Conservation (phyloP, 371 early-diverging fungal genomes). For the Actinomortierella ambigua region DNA sequence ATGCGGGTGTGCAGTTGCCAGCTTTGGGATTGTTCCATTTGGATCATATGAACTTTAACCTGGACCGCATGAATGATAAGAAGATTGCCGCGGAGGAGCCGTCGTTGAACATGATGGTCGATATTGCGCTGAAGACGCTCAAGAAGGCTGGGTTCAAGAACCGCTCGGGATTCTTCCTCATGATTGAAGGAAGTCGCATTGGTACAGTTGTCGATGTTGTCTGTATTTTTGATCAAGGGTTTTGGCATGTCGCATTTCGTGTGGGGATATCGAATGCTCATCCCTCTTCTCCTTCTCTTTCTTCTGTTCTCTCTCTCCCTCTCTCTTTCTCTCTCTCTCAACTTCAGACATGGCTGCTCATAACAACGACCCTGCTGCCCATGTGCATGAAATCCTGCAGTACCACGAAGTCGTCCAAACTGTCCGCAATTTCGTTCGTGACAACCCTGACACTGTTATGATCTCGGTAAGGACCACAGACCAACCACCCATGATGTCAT, state of each 20-base stretch:
- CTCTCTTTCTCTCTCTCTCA: not conserved
- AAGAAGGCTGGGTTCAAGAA: conserved; percentile 42
- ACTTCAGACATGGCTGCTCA: conserved; percentile 33
- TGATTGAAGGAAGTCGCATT: conserved; percentile 96
- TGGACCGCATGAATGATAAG: conserved; percentile 69
- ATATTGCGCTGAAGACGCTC: conserved; percentile 74
- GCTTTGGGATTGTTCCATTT: conserved; percentile 76
- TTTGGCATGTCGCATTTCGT: not conserved
- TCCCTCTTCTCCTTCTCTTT: not conserved
- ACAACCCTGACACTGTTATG: conserved; percentile 81
- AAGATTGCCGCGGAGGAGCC: conserved; percentile 62
- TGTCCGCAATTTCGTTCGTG: conserved; percentile 76
- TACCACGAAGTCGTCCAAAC: conserved; percentile 80
- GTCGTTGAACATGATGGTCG: conserved; percentile 84
- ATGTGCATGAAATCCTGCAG: conserved; percentile 88
- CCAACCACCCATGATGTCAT: too few species aligned
- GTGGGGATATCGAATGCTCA: not conserved
- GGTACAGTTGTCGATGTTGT: too few species aligned
- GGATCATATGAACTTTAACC: conserved; percentile 88
- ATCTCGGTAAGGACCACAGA: conserved; percentile 62
- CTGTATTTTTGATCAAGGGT: not conserved
- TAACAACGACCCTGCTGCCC: conserved; percentile 91
- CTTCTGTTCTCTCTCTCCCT: not conserved
- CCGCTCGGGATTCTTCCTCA: conserved; percentile 87
- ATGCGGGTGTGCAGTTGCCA: conserved; percentile 60